Evolutionary conservation across 768 basidiomycete genomes (phyloP).

Genomic region (Auricularia cornea): DNA sequence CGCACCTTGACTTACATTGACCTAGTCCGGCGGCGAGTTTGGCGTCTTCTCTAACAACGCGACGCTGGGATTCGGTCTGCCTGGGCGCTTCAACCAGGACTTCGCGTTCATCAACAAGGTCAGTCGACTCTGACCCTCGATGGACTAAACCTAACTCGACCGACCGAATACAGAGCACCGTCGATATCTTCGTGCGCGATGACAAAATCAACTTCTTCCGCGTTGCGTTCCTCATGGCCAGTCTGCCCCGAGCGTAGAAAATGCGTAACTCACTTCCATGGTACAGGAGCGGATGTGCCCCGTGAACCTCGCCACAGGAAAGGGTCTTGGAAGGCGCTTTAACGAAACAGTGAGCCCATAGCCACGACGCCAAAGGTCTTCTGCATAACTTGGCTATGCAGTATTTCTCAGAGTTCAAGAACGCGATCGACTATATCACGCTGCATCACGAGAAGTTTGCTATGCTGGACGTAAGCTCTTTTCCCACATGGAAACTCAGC

Average conservation of each 20-base stretch:
- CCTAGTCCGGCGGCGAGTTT: slow-evolving; percentile 41
- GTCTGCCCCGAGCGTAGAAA: no score
- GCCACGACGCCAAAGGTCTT: not conserved
- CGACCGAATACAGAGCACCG: slow-evolving; percentile 27
- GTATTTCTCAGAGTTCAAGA: slow-evolving; percentile 37
- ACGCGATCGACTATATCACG: slow-evolving; percentile 38
- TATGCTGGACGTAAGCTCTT: slow-evolving; percentile 24
- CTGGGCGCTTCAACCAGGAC: slow-evolving; percentile 35
- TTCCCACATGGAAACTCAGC: no score
- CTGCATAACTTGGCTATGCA: slow-evolving; percentile 8
- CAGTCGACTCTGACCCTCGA: not conserved
- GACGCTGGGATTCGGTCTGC: slow-evolving; percentile 32
- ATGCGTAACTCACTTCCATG: no score
- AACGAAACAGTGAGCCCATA: slow-evolving; percentile 32
- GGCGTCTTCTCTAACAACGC: slow-evolving; percentile 30
- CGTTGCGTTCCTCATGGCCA: slow-evolving; percentile 36
- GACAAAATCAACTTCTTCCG: slow-evolving; percentile 44
- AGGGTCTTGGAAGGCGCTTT: slow-evolving; percentile 34
- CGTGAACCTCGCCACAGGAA: slow-evolving; percentile 20
- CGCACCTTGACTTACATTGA: not conserved
- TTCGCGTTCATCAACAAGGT: slow-evolving; percentile 44
- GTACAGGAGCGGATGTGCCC: slow-evolving; percentile 30
- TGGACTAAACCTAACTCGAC: not conserved
- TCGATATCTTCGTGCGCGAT: slow-evolving; percentile 39
- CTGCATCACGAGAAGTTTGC: slow-evolving; percentile 34